Conservation (phyloP, 768 basidiomycete genomes). For the Tremella mesenterica region DNA sequence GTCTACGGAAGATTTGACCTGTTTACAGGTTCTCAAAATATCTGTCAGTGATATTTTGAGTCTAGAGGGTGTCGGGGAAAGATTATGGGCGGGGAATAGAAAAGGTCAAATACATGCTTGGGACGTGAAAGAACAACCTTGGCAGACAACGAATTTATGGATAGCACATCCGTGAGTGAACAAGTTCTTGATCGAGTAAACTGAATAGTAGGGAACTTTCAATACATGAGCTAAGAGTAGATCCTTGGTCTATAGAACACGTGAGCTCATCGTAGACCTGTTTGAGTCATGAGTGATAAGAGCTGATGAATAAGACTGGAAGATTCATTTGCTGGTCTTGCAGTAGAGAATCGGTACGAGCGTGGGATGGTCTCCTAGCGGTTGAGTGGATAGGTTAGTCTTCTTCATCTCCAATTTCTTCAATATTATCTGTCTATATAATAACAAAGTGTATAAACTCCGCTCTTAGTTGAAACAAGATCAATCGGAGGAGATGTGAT, state of each 20-base stretch:
- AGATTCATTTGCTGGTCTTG: slow-evolving; percentile 65
- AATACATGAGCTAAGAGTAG: slow-evolving; percentile 58
- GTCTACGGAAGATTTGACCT: slow-evolving; percentile 49
- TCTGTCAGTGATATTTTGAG: slow-evolving; percentile 70
- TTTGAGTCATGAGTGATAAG: not conserved
- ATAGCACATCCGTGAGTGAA: slow-evolving; percentile 57
- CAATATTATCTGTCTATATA: no score
- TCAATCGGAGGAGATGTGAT: no score
- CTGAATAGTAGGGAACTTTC: slow-evolving; percentile 48
- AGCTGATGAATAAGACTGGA: slow-evolving; percentile 22
- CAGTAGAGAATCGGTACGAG: slow-evolving; percentile 61
- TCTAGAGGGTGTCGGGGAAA: slow-evolving; percentile 71
- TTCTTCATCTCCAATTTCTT: not conserved
- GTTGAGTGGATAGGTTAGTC: slow-evolving; percentile 76
- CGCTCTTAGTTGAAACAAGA: not conserved
- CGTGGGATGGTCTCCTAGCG: slow-evolving; percentile 86
- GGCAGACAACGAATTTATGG: slow-evolving; percentile 83
- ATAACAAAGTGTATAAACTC: no score
- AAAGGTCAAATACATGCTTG: slow-evolving; percentile 75
- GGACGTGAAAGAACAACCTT: slow-evolving; percentile 60
- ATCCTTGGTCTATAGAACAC: slow-evolving; percentile 65
- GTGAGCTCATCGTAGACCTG: slow-evolving; percentile 43
- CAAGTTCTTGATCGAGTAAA: not conserved
- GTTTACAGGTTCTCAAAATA: slow-evolving; percentile 69
- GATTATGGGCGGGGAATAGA: slow-evolving; percentile 79